These are phyloP conservation scores for Pterocarpus macrocarpus DNA, from an alignment of 306 rosid species.

Conservation along the genomic window DNA sequence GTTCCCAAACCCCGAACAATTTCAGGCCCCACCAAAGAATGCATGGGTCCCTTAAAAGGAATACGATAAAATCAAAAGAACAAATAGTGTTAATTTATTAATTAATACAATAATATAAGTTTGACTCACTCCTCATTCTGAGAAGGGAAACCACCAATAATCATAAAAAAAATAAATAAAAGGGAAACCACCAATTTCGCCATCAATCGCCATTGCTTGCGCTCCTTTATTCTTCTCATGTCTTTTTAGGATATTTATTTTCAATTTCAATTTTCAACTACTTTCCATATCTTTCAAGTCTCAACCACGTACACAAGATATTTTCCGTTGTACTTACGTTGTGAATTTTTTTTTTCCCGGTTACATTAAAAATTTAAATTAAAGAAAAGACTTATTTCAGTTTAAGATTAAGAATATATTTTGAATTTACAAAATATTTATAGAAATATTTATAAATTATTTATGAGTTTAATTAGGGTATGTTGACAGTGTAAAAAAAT, in stretches of 20 bases:
- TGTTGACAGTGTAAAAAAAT: no score
- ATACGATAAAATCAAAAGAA: not conserved
- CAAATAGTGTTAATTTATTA: no score
- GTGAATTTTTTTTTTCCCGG: no score
- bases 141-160: not conserved
- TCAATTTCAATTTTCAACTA: not conserved
- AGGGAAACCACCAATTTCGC: not conserved
- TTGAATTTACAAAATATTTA: no score
- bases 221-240: conserved; percentile 14
- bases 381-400: no score
- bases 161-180: no score
- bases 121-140: conserved; percentile 38
- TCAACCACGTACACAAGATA: not conserved
- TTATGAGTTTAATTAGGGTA: no score
- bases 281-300: not conserved
- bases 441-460: no score
- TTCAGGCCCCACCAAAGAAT: not conserved
- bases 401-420: no score
- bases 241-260: conserved; percentile 14
- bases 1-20: conserved; percentile 3
- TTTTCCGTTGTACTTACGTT: not conserved
- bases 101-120: not conserved
- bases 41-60: conserved; percentile 3
- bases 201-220: conserved; percentile 22
- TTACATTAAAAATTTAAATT: no score